Percentiles rank a stretch among this genome's conserved stretches.
Conservation (phyloP, 257 asterid genomes). For the Marsdenia floribunda region DNA sequence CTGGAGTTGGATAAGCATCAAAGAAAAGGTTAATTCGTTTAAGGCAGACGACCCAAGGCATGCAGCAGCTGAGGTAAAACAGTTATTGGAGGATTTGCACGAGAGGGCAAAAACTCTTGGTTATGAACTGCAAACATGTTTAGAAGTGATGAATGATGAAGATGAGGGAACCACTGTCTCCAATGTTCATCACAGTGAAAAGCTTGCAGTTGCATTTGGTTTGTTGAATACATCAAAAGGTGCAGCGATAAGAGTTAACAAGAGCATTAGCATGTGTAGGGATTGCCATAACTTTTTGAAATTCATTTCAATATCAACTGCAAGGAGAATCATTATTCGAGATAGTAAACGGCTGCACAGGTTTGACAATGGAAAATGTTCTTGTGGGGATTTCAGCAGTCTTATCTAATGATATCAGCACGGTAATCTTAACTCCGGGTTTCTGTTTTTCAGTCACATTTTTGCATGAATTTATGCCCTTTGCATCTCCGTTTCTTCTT, state of each 20-base stretch:
- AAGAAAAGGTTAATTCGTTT: constrained; percentile 64
- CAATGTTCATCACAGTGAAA: constrained; percentile 66
- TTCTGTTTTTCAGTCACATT: background rate
- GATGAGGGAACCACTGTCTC: constrained; percentile 26
- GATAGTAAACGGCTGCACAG: constrained; percentile 79
- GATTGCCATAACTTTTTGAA: constrained; percentile 81
- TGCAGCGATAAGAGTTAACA: constrained; percentile 48
- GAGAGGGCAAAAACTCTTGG: constrained; percentile 44
- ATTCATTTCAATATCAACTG: constrained; percentile 45
- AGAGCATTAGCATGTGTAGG: constrained; percentile 76
- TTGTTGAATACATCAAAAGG: constrained; percentile 43
- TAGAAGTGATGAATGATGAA: constrained; percentile 30
- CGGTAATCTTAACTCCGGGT: background rate
- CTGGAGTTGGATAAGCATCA: constrained; percentile 81
- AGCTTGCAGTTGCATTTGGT: constrained; percentile 75
- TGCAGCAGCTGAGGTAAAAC: constrained; percentile 28
- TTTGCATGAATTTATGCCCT: background rate
- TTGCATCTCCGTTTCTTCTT: background rate
- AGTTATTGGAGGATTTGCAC: constrained; percentile 39
- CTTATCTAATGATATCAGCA: constrained; percentile 28
- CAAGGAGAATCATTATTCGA: constrained; percentile 55
- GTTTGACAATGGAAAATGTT: constrained; percentile 62
- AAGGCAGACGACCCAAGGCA: constrained; percentile 29
- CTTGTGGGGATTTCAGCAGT: constrained; percentile 80
- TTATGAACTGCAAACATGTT: constrained; percentile 30